These are phyloP conservation scores for Pichia eremophila DNA, from an alignment of 805 yeast species.

Conservation along the genomic window DNA sequence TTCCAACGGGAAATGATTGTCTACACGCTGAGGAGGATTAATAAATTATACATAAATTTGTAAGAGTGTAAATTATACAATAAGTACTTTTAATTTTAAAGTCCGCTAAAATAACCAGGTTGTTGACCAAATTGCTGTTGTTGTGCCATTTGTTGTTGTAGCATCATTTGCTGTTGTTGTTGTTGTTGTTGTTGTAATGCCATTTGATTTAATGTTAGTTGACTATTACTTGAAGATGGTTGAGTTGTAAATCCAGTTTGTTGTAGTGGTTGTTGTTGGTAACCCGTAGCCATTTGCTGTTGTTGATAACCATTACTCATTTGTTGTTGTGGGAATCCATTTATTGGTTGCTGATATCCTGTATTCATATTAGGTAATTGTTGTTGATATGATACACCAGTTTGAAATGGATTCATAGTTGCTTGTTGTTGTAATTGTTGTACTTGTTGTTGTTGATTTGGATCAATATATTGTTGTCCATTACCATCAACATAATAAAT, in stretches of 20 bases:
- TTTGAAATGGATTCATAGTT: slow-evolving; percentile 19
- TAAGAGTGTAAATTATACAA: background rate
- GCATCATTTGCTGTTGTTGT: slow-evolving; percentile 10
- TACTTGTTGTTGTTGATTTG: slow-evolving; percentile 26
- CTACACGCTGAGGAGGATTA: too few relatives aligned
- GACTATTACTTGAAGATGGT: background rate
- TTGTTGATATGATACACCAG: slow-evolving; percentile 16
- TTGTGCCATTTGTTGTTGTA: slow-evolving; percentile 8
- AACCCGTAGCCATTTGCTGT: slow-evolving; percentile 11
- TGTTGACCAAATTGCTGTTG: slow-evolving; percentile 11
- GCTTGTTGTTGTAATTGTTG: slow-evolving; percentile 11
- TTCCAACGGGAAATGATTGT: too few relatives aligned
- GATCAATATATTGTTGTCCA: slow-evolving; percentile 54
- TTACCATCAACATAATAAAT: slow-evolving; percentile 57
- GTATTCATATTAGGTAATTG: slow-evolving; percentile 11
- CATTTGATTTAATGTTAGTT: slow-evolving; percentile 2
- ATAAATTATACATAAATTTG: too few relatives aligned
- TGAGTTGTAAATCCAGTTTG: slow-evolving; percentile 1
- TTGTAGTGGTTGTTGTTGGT: slow-evolving; percentile 3
- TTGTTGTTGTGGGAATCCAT: slow-evolving; percentile 22
- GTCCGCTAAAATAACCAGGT: slow-evolving; percentile 16
- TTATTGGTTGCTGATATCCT: slow-evolving; percentile 16
- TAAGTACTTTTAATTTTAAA: slow-evolving; percentile 4
- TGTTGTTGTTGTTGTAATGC: slow-evolving; percentile 11
- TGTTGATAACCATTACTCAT: slow-evolving; percentile 16